phyloP scores from a whole-genome alignment of 73 alveolate species.

The Paramecium sonneborni region DNA sequence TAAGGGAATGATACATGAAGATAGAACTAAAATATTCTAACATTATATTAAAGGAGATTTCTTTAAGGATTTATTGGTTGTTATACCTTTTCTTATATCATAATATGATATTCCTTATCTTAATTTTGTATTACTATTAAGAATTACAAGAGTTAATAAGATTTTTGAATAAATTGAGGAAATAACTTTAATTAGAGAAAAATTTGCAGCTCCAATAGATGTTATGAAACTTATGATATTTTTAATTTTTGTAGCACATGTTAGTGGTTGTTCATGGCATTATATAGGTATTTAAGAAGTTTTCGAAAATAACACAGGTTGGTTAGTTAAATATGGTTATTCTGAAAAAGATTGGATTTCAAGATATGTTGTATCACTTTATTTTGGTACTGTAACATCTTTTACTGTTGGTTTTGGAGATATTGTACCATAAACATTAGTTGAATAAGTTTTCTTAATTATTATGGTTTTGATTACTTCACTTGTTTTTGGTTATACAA shows the following conservation, averaged over 20 bases:
- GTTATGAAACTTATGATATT: not conserved
- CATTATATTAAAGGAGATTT: slow-evolving; percentile 37
- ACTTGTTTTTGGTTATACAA: slow-evolving; percentile 53
- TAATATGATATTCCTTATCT: slow-evolving; percentile 19
- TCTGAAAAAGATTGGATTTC: slow-evolving; percentile 26
- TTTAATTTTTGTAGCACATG: slow-evolving; percentile 32
- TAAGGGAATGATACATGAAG: slow-evolving; percentile 23
- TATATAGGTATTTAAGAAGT: not conserved
- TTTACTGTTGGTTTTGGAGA: slow-evolving; percentile 64
- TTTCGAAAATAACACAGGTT: not conserved
- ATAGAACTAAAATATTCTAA: slow-evolving; percentile 1
- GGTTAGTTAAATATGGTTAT: slow-evolving; percentile 36
- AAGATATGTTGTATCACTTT: slow-evolving; percentile 50
- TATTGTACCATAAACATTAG: slow-evolving; percentile 35
- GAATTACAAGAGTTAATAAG: slow-evolving; percentile 15
- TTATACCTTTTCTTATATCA: slow-evolving; percentile 7
- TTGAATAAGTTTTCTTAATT: slow-evolving; percentile 46
- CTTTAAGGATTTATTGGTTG: slow-evolving; percentile 8
- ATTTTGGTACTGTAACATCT: slow-evolving; percentile 51
- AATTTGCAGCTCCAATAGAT: slow-evolving; percentile 42
- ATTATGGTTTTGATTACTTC: slow-evolving; percentile 48
- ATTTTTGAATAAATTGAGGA: slow-evolving; percentile 40
- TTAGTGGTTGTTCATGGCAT: slow-evolving; percentile 43
- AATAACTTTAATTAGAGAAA: slow-evolving; percentile 23
- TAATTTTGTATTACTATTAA: slow-evolving; percentile 14